Evolutionary conservation across 2,329 filamentous ascomycete genomes (phyloP).

Genomic region (Colletotrichum destructivum): DNA sequence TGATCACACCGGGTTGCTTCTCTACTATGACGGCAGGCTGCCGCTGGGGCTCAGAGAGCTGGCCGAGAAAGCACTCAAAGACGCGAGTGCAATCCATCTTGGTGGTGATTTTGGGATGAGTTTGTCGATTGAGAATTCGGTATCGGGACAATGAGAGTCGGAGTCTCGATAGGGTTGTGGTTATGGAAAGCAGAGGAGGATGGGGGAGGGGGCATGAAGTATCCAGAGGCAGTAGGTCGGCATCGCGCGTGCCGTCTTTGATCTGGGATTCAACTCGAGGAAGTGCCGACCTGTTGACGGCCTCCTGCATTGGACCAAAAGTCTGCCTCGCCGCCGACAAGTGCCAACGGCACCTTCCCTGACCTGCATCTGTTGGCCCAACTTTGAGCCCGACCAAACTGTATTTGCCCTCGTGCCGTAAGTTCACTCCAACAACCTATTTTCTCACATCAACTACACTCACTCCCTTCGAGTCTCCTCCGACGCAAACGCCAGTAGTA

Average conservation of each 20-base stretch:
- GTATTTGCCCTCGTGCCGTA: background rate
- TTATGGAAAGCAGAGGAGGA: background rate
- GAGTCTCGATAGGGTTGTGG: background rate
- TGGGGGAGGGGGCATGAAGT: background rate
- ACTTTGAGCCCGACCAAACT: background rate
- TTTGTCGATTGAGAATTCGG: background rate
- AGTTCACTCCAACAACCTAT: background rate
- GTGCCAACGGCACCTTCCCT: background rate
- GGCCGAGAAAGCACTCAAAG: background rate
- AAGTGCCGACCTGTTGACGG: background rate
- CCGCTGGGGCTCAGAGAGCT: background rate
- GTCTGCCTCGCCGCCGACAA: conserved; percentile 16
- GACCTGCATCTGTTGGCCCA: conserved; percentile 8
- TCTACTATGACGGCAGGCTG: background rate
- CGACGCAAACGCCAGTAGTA: no score
- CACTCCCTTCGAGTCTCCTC: background rate
- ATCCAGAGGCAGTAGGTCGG: no score
- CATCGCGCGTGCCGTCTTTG: no score
- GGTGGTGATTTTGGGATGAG: background rate
- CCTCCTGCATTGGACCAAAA: conserved; percentile 13
- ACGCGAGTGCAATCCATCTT: conserved; percentile 3
- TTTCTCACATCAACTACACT: background rate
- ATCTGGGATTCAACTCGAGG: background rate
- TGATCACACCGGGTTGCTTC: conserved; percentile 6
- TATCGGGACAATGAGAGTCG: background rate